Evolutionary conservation across 306 rosid genomes (phyloP), one percentile per base, ranked within the genome.

Genomic region (Dryas drummondii): DNA sequence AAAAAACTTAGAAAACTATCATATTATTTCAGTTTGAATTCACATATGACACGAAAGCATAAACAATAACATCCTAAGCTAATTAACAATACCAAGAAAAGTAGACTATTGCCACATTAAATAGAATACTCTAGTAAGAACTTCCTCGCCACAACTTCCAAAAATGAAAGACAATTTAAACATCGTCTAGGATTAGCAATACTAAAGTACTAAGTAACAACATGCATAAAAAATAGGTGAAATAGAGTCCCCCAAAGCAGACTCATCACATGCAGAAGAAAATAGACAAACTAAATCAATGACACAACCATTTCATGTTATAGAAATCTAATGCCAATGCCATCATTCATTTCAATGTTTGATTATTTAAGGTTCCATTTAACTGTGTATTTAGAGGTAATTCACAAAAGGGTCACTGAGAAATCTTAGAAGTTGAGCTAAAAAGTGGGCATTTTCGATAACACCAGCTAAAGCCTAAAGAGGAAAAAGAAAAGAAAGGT

Each of bases 371-470:
- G 14, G 48, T 40, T 40, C 49, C 47, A 63, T 16, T 13, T 8
- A 46, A 26, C 47, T 27, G 59, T 26, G 51, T 60, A 68, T 37
- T 57, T 49, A 11, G 60, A 42, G 81, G 54, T 5, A 49, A 64
- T 51, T 45, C 70, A 50, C 55, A 70, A 60, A 59, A 48, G 7
- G 56, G 40, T 51, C n/a, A 42, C 52, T 41, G 32, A 51, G 71
- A 50, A 40, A 63, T 61, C 51, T 37, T 17, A 60, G 17, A 57
- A 41, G 6, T 12, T 44, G 16, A 70, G 37, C 57, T 70, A 4
- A 77, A 69, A 77, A 26, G 32, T 22, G 16, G 75, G 75, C 66
- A 44, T 45, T 58, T 68, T 49, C 19, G 11, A 49, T 41, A 14
- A 32, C 16, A 73, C 22, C 5, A 66, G 7, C 5, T 7, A 57